Base-by-base conservation (phyloP, 2,329 filamentous ascomycete genomes). In the Fusarium beomiforme region DNA sequence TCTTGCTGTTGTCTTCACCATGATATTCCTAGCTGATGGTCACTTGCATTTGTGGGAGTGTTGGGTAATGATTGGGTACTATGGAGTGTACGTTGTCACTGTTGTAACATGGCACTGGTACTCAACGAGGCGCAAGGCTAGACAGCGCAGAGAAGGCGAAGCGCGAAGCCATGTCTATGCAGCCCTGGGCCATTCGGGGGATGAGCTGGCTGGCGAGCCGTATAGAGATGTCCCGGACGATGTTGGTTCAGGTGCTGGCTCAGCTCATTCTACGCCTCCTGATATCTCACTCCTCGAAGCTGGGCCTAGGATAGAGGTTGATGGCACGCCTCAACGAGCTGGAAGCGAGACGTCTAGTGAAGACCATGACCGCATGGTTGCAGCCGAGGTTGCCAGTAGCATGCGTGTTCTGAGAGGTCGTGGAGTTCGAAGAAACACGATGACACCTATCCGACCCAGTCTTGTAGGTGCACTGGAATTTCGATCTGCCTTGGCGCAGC, bases 91-190 rank as follows among this genome's bases (percentile, higher is more conserved):
- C 78, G 96, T 99, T 49, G 78, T 90, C 16, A 90, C 94, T 63
- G 96, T 99, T 14, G 93, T 98, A 19, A 86, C 86, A 9, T 98
- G 95, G 94, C 96, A 99, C 81, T 97, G 95, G 92, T 92, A 91
- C 82, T 84, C 92, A 19, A 89, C 89, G 39, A 86, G 90, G 70
- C 86, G 88, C 70, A 90, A 81, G 59, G 85, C 85, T 43, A 85
- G 85, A 63, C 87, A 88, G 60, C 87, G 90, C 53, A 88, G 90
- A 74, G 91, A 94, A 75, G 88, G 90, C 24, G 89, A 91, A 50
- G 91, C 93, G 57, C 88, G 94, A 66, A 90, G 91, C 19, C 92
- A 97, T 65, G 93, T 91, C 68, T 86, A 94, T 60, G 87, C 87
- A 14, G 62, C 89, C 12, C 79, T 84, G 0, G 86, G 85, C 19